Evolutionary conservation across 108 stramenopile genomes (phyloP), one percentile per base, ranked within the genome.

Genomic region (Cylindrotheca fusiformis): DNA sequence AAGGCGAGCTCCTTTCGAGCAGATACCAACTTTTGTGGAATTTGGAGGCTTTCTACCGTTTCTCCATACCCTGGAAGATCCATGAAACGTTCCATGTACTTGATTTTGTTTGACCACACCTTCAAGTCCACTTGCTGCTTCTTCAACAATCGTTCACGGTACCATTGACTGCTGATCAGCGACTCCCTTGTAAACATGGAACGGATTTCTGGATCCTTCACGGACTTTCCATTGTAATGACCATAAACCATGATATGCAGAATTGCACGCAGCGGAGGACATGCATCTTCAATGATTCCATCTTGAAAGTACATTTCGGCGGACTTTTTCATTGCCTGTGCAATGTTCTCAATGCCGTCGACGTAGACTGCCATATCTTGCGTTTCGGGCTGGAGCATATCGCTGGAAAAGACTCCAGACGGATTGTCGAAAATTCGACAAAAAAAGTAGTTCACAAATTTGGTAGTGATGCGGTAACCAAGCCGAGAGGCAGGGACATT

Each of bases 241-340:
- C 77, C 81, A 27, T 82, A 76, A n/a, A 77, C 81, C 81, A 82
- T 82, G 45, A 82, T 71, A 54, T 82, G 81, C 27, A 82, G 81
- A 19, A 82, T 57, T 17, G 78, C 75, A 26, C 78, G 56, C 32
- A 82, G 77, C 8, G 78, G 67, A 12, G 81, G 81, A 32, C 81
- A 79, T 0, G 78, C 78, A 66, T 78, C 75, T 45, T 79, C 78
- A 33, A 82, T 70, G 28, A 76, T 81, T 12, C 80, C 77, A 32
- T 81, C 80, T 52, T 78, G 65, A 65, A 81, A 81, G 54, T 81
- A 81, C 46, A 77, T 56, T 59, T 68, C 46, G 12, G 80, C 80
- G 5, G 74, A 75, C 60, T 75, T 77, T 50, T 63, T 30, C 58
- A 77, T 69, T 14, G 80, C 80, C 22, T 78, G 72, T 3, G 72